Percentiles rank a stretch among this genome's conserved stretches.
These are phyloP conservation scores for Chytriomyces hyalinus DNA, from an alignment of 192 early-diverging fungal genomes.

Conservation along the genomic window DNA sequence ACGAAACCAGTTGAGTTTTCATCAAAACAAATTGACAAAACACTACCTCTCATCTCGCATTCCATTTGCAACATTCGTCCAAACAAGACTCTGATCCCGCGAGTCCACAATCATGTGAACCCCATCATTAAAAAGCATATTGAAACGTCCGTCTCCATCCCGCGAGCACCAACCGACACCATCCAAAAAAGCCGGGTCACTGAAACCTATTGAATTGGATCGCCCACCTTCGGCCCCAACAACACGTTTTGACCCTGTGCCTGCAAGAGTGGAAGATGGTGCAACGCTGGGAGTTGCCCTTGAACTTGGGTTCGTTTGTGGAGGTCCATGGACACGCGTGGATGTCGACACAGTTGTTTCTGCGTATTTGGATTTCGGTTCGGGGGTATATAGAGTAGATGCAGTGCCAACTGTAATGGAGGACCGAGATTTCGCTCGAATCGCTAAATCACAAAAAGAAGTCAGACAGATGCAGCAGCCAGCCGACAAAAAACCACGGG, in stretches of 20 bases:
- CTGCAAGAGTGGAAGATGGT: not conserved
- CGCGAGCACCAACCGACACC: conserved; percentile 58
- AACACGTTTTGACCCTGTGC: not conserved
- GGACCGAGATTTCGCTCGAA: conserved; percentile 2
- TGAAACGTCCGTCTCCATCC: conserved; percentile 38
- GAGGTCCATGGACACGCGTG: not conserved
- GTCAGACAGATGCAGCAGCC: too few species aligned
- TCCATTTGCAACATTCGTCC: conserved; percentile 22
- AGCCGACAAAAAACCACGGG: too few species aligned
- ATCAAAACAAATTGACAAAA: not conserved
- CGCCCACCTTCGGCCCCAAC: not conserved
- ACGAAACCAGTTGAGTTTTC: not conserved
- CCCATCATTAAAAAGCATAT: conserved; percentile 62
- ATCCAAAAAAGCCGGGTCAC: conserved; percentile 35
- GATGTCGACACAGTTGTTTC: not conserved
- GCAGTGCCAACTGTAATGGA: conserved; percentile 7
- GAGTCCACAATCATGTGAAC: conserved; percentile 45
- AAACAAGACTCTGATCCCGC: conserved; percentile 47
- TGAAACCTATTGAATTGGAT: not conserved
- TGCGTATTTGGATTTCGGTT: not conserved
- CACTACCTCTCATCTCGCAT: not conserved
- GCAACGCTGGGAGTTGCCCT: not conserved
- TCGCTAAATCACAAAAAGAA: too few species aligned
- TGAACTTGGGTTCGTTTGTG: not conserved
- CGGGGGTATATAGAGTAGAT: conserved; percentile 15